phyloP scores from a whole-genome alignment of 1,284 basidiomycete genomes.

The Serendipita sp. region DNA sequence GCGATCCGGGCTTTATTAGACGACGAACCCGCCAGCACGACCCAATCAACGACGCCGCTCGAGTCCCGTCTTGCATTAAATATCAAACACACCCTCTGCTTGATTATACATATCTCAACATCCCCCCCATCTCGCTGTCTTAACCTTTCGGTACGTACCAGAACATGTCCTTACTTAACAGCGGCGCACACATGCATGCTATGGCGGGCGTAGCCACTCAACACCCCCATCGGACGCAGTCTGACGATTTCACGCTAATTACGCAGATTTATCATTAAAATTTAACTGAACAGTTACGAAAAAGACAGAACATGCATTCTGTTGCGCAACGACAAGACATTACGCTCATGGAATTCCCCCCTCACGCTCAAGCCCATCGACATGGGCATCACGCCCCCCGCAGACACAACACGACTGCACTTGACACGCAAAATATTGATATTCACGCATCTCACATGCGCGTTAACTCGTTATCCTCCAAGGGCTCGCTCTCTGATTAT shows the following conservation, averaged over 20 bases:
- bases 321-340: constrained; percentile 6
- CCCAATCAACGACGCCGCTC: background rate
- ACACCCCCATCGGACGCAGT: background rate
- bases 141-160: background rate
- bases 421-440: constrained; percentile 6
- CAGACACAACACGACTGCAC: constrained; percentile 1
- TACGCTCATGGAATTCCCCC: constrained; percentile 3
- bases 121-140: background rate
- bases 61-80: background rate
- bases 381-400: constrained; percentile 3
- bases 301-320: background rate
- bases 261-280: background rate
- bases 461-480: constrained; percentile 1
- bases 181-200: background rate
- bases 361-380: background rate
- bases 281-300: background rate
- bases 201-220: background rate
- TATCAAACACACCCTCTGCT: background rate
- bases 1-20: no score
- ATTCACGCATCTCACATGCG: background rate
- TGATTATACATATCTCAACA: background rate
- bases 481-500: constrained; percentile 2
- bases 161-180: background rate
- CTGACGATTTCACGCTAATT: background rate
- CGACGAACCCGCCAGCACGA: no score